These are phyloP conservation scores for Picochlorum sp. DNA, from an alignment of 139 green algal species.

Conservation along the genomic window DNA sequence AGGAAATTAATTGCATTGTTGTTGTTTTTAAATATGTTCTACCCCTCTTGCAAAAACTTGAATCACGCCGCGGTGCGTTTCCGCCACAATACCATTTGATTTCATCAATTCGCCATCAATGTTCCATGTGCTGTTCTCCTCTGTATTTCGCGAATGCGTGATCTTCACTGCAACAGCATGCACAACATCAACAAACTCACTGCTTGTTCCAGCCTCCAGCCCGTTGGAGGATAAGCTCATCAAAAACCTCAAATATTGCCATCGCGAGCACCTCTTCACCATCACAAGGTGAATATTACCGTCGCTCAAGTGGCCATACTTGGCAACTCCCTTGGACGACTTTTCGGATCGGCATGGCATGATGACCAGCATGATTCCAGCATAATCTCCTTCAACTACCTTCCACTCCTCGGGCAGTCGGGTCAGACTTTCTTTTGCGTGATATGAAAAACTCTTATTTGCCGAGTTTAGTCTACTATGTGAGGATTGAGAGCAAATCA, in stretches of 20 bases:
- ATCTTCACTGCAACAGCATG: slow-evolving; percentile 33
- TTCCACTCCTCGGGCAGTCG: slow-evolving; percentile 1
- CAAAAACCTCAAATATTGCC: slow-evolving; percentile 65
- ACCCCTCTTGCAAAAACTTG: slow-evolving; percentile 66
- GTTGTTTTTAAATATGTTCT: slow-evolving; percentile 16
- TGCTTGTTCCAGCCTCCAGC: slow-evolving; percentile 4
- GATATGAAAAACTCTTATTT: background rate
- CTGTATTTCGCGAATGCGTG: background rate
- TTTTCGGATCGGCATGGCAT: slow-evolving; percentile 66
- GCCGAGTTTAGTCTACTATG: background rate
- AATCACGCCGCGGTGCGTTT: slow-evolving; percentile 40
- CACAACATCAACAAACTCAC: slow-evolving; percentile 39
- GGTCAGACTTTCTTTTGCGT: slow-evolving; percentile 1
- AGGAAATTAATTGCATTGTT: slow-evolving; percentile 6
- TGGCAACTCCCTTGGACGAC: slow-evolving; percentile 50
- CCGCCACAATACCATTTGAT: background rate
- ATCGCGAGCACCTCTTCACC: slow-evolving; percentile 39
- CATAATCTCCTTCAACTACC: slow-evolving; percentile 43
- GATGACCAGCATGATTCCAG: slow-evolving; percentile 61
- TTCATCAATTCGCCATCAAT: slow-evolving; percentile 70
- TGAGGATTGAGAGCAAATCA: background rate
- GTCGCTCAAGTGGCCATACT: slow-evolving; percentile 59
- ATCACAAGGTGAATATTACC: slow-evolving; percentile 67
- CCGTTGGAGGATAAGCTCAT: background rate
- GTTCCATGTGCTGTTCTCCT: slow-evolving; percentile 53